Base-by-base conservation (phyloP, 164 flowering plant species). In the Amborella trichopoda region DNA sequence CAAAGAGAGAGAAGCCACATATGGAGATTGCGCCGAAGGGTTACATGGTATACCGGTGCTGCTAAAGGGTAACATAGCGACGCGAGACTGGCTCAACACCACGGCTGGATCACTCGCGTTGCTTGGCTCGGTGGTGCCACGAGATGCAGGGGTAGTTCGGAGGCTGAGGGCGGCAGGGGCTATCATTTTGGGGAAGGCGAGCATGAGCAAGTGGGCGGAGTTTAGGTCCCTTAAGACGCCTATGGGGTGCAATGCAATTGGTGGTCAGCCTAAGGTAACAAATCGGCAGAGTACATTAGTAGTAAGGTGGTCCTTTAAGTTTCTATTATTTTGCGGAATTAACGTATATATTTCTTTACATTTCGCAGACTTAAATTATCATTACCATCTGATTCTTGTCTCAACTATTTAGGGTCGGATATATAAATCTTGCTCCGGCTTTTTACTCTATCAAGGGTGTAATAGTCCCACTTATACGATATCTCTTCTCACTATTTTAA, bases 1-100 rank as follows among this genome's bases (percentile, higher is more conserved):
- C 37, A 25, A 25, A 26, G 47, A 63, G 41, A 14, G 48, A n/a
- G 6, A 2, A 23, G 17, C 3, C 6, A 20, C 23, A 21, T 3
- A 38, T 10, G 30, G 49, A 33, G 2, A 40, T 3, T 1, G 47
- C 49, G 1, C 23, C 26, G 8, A 2, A 23, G 44, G 55, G 19
- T 21, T 80, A 39, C 81, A 76, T 22, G 95, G 95, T 5, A 70
- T 85, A 11, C 77, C 74, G 0, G 42, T 67, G 13, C 23, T 63
- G 38, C 51, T 67, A 19, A 71, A 71, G 61, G 72, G 67, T 42
- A 59, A 46, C 20, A 64, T 71, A 10, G 67, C 60, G 2, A 71
- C 72, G 9, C 60, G 51, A 2, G 76, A 68, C 33, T 47, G 45
- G 47, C 59, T 66, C 28, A 55, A 64, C 45, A 72, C 71, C 0